These are phyloP conservation scores for Phylloboletellus chloephorus DNA, from an alignment of 1,284 basidiomycete species.

Conservation along the genomic window DNA sequence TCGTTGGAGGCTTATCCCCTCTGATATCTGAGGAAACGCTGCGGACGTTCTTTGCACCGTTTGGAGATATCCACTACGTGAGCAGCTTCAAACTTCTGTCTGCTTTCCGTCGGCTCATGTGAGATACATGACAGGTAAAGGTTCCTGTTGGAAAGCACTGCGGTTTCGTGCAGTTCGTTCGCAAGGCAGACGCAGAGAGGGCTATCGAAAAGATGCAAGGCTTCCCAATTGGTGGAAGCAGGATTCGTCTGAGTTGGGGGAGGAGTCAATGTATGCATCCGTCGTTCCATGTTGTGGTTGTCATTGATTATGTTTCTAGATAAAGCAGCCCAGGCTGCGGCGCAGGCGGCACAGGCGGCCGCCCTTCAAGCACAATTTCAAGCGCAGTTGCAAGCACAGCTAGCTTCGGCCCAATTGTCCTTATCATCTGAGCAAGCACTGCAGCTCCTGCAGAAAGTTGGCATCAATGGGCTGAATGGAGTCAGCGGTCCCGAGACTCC, in stretches of 20 bases:
- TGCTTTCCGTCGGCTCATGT: constrained; percentile 12
- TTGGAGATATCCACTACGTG: constrained; percentile 90
- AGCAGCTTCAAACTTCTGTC: constrained; percentile 23
- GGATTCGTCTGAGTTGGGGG: constrained; percentile 90
- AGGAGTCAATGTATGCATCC: constrained; percentile 73
- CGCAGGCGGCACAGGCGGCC: constrained; percentile 72
- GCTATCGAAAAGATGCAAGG: constrained; percentile 97
- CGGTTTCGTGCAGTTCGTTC: constrained; percentile 92
- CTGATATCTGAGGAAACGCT: constrained; percentile 85
- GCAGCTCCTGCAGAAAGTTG: constrained; percentile 59
- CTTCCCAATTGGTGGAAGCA: constrained; percentile 86
- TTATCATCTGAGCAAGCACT: constrained; percentile 65
- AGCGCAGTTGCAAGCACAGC: constrained; percentile 39
- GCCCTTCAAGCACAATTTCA: constrained; percentile 53
- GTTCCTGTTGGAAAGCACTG: constrained; percentile 94
- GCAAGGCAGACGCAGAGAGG: constrained; percentile 85
- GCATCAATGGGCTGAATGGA: constrained; percentile 40
- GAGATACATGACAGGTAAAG: constrained; percentile 62
- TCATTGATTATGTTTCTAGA: constrained; percentile 40
- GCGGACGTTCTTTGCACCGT: constrained; percentile 82
- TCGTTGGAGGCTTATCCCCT: constrained; percentile 83
- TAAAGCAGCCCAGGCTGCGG: constrained; percentile 82
- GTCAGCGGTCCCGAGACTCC: constrained; percentile 18
- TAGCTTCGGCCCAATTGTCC: constrained; percentile 26
- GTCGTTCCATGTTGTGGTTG: background rate